Evolutionary conservation across 139 green algal species (phyloP).

Genomic region (Penium margaritaceum): DNA sequence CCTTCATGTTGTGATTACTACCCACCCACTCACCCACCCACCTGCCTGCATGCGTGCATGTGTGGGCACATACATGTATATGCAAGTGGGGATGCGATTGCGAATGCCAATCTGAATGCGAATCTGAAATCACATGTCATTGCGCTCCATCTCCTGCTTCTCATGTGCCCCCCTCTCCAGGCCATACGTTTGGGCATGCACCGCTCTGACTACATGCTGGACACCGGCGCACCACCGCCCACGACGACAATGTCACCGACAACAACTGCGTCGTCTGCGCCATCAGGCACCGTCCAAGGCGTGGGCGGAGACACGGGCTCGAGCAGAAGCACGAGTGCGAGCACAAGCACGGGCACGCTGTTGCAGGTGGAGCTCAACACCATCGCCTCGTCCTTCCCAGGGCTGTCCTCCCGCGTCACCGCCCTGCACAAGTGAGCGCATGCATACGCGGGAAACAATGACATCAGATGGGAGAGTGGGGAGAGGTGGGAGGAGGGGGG

Average conservation of each 20-base stretch:
- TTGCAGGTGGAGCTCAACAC: conserved; percentile 98
- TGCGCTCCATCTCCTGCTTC: neutral
- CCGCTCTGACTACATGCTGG: conserved; percentile 95
- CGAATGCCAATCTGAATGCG: too few species aligned
- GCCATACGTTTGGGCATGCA: conserved; percentile 67
- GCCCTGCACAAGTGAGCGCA: conserved; percentile 64
- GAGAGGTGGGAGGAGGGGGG: neutral
- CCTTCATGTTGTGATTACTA: conserved; percentile 7
- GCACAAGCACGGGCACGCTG: conserved; percentile 61
- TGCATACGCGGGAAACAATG: too few species aligned
- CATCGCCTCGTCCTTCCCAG: conserved; percentile 87
- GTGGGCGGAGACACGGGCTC: too few species aligned
- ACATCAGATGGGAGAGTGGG: too few species aligned
- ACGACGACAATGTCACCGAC: neutral
- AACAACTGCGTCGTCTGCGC: neutral
- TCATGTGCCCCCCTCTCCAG: conserved; percentile 12
- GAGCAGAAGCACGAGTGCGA: too few species aligned
- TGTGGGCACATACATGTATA: too few species aligned
- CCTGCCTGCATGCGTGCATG: too few species aligned
- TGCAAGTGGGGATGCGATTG: too few species aligned
- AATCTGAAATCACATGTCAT: too few species aligned
- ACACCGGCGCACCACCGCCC: conserved; percentile 57
- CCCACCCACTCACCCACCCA: neutral
- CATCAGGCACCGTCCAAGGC: too few species aligned
- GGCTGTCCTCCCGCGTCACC: conserved; percentile 61